Evolutionary conservation across 345 rosid genomes (phyloP).

Genomic region (Rhodamnia argentea): DNA sequence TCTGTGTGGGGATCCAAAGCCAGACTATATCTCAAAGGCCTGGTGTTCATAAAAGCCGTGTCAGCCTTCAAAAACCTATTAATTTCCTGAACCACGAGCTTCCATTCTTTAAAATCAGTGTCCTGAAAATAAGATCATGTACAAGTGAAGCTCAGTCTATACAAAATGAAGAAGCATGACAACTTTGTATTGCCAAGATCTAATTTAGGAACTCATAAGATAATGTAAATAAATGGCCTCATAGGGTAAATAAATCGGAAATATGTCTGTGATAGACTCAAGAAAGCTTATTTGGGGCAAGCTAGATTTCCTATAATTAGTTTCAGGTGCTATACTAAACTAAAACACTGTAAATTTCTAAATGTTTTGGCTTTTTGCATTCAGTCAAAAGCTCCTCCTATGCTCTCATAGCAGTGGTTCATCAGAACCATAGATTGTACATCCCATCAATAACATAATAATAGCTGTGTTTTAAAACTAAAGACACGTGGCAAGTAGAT

Average conservation of each 20-base stretch:
- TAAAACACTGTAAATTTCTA: neutral
- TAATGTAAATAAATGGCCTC: neutral
- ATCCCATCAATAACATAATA: neutral
- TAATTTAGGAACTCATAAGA: neutral
- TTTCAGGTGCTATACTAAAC: neutral
- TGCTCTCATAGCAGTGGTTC: neutral
- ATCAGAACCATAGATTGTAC: neutral
- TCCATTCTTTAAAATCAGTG: slow-evolving; percentile 93
- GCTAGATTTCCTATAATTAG: neutral
- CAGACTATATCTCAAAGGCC: slow-evolving; percentile 89
- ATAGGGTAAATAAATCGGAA: neutral
- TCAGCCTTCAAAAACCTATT: slow-evolving; percentile 93
- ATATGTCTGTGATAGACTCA: neutral
- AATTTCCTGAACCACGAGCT: slow-evolving; percentile 91
- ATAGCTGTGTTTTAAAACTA: neutral
- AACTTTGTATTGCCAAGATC: neutral
- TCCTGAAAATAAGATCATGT: slow-evolving; percentile 53
- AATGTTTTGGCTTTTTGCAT: neutral
- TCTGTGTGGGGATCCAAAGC: slow-evolving; percentile 73
- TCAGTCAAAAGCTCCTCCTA: neutral
- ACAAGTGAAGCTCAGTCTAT: slow-evolving; percentile 4
- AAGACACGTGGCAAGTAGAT: neutral
- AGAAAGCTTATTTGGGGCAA: neutral
- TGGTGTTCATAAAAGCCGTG: slow-evolving; percentile 84
- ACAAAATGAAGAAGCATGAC: neutral